Conservation (phyloP, 495 filamentous ascomycete species). For the Penicillium nucicola region DNA sequence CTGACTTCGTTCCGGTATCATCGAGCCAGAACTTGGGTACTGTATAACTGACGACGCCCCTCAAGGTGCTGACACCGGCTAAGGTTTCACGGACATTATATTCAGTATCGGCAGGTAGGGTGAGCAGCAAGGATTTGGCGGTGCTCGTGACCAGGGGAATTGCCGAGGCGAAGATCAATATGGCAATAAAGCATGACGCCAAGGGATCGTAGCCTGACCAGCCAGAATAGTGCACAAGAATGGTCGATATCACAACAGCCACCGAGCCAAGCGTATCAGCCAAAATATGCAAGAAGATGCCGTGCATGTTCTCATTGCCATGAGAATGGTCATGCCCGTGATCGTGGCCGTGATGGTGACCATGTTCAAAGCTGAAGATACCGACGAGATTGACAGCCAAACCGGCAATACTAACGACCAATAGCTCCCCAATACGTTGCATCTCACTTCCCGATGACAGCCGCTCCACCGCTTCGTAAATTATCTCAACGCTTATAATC, state of each 20-base stretch:
- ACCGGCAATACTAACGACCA: constrained; percentile 81
- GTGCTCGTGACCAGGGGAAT: constrained; percentile 83
- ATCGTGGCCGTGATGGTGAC: constrained; percentile 56
- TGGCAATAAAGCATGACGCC: constrained; percentile 89
- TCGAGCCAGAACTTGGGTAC: constrained; percentile 95
- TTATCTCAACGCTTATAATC: constrained; percentile 93
- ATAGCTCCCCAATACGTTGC: constrained; percentile 77
- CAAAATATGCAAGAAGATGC: constrained; percentile 95
- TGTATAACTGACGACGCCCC: constrained; percentile 81
- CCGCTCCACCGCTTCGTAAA: constrained; percentile 89
- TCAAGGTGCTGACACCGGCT: constrained; percentile 73
- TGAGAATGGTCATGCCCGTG: constrained; percentile 70
- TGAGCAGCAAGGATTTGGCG: constrained; percentile 75
- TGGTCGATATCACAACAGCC: constrained; percentile 89
- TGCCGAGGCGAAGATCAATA: constrained; percentile 85
- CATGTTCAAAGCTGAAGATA: constrained; percentile 80
- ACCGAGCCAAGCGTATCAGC: constrained; percentile 94
- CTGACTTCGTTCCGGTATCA: constrained; percentile 49
- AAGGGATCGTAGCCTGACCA: constrained; percentile 97
- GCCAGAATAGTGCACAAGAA: constrained; percentile 77
- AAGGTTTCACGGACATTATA: constrained; percentile 85
- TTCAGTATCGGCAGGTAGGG: constrained; percentile 80
- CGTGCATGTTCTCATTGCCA: constrained; percentile 97
- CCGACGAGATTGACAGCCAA: constrained; percentile 88
- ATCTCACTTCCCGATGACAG: constrained; percentile 78